phyloP scores from a whole-genome alignment of 139 green algal genomes.

The Mychonastes homosphaera region DNA sequence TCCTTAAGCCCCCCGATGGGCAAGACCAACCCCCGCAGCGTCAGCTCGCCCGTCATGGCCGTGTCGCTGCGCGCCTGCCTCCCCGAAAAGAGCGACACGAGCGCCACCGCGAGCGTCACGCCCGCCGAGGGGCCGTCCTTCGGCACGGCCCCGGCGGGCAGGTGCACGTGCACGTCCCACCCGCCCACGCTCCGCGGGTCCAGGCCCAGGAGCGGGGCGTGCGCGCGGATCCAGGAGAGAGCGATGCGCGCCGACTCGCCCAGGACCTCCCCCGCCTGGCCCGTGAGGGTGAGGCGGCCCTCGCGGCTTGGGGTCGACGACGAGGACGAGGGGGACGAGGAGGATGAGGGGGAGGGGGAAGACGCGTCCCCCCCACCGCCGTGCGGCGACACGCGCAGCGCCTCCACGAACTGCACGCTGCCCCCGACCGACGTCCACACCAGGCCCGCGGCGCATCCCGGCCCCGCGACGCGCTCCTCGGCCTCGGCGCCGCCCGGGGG shows the following conservation, averaged over 20 bases:
- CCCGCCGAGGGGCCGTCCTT: slow-evolving; percentile 58
- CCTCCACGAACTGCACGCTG: slow-evolving; percentile 65
- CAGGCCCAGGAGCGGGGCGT: slow-evolving; percentile 34
- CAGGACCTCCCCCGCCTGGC: slow-evolving; percentile 68
- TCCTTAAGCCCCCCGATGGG: slow-evolving; percentile 40
- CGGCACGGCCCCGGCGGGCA: slow-evolving; percentile 55
- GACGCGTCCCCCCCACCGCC: slow-evolving; percentile 3
- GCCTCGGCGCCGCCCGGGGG: slow-evolving; percentile 23
- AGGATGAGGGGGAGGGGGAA: background rate
- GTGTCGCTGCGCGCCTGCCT: slow-evolving; percentile 37
- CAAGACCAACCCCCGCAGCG: slow-evolving; percentile 49
- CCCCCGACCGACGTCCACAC: slow-evolving; percentile 66
- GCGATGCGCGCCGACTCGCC: slow-evolving; percentile 62
- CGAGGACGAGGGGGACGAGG: background rate
- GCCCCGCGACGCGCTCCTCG: slow-evolving; percentile 30
- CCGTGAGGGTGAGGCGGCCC: slow-evolving; percentile 56
- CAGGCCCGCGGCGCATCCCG: slow-evolving; percentile 58
- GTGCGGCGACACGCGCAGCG: slow-evolving; percentile 24
- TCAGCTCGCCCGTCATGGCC: slow-evolving; percentile 64
- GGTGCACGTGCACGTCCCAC: slow-evolving; percentile 65
- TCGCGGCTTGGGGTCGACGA: background rate
- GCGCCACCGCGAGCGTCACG: slow-evolving; percentile 55
- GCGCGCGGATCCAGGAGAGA: slow-evolving; percentile 56
- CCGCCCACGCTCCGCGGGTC: background rate
- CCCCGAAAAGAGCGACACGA: slow-evolving; percentile 50